phyloP scores from a whole-genome alignment of 2,329 filamentous ascomycete genomes.

The Colletotrichum spaethianum region DNA sequence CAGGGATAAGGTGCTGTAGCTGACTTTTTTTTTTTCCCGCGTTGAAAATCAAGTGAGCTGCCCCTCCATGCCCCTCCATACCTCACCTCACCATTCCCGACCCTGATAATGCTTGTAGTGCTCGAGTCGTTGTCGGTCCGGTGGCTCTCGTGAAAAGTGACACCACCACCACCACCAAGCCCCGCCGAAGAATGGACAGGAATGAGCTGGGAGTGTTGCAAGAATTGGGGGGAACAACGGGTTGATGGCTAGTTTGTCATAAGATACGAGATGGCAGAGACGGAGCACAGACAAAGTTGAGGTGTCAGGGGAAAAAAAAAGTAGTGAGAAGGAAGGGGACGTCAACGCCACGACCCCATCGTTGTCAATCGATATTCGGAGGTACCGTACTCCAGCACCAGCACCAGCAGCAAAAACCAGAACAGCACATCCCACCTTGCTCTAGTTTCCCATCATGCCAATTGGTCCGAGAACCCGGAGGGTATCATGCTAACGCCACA shows the following conservation, averaged over 20 bases:
- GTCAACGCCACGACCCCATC: constrained; percentile 5
- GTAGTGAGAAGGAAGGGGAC: constrained; percentile 29
- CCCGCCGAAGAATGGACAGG: constrained; percentile 17
- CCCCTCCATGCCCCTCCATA: constrained; percentile 39
- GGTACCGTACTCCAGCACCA: neutral
- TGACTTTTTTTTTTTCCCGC: constrained; percentile 38
- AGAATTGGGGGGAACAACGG: neutral
- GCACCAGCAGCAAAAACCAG: neutral
- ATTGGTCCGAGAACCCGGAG: constrained; percentile 16
- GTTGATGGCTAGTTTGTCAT: constrained; percentile 11
- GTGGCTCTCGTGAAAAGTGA: constrained; percentile 20
- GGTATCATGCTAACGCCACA: constrained; percentile 35
- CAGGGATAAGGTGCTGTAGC: constrained; percentile 37
- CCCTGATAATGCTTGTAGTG: constrained; percentile 10
- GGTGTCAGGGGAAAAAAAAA: constrained; percentile 16
- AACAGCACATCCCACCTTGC: constrained; percentile 1
- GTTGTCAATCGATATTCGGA: neutral
- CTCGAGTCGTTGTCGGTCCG: constrained; percentile 28
- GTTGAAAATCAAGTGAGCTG: constrained; percentile 34
- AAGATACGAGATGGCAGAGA: constrained; percentile 11
- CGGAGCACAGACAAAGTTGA: constrained; percentile 29
- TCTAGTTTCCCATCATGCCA: constrained; percentile 5
- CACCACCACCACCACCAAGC: constrained; percentile 15
- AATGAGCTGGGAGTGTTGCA: neutral
- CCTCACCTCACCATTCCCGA: constrained; percentile 23